Conservation (phyloP, 108 stramenopile genomes). For the Conticribra weissflogii region DNA sequence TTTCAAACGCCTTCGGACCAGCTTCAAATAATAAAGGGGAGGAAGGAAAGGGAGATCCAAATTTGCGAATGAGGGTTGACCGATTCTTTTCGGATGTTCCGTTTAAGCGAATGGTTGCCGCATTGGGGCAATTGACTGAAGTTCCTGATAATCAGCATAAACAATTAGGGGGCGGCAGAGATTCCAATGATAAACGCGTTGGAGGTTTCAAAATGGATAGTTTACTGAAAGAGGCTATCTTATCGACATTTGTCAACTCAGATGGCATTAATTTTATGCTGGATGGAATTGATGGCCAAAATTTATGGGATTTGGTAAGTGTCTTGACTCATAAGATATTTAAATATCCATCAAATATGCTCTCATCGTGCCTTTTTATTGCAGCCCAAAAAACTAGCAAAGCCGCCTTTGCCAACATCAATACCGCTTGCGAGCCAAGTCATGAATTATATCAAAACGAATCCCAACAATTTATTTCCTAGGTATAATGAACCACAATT, state of each 20-base stretch:
- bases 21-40: slow-evolving; percentile 75
- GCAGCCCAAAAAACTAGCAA: slow-evolving; percentile 59
- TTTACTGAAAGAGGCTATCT: slow-evolving; percentile 68
- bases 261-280: slow-evolving; percentile 51
- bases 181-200: slow-evolving; percentile 29
- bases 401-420: slow-evolving; percentile 74
- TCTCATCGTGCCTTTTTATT: background rate
- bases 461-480: slow-evolving; percentile 60
- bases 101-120: slow-evolving; percentile 81
- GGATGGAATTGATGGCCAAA: slow-evolving; percentile 47
- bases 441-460: slow-evolving; percentile 65
- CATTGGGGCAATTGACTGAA: slow-evolving; percentile 67
- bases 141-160: slow-evolving; percentile 48
- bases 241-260: slow-evolving; percentile 70
- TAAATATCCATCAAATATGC: background rate
- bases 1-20: slow-evolving; percentile 75
- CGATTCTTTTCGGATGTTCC: slow-evolving; percentile 88
- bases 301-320: slow-evolving; percentile 60
- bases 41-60: slow-evolving; percentile 57
- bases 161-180: slow-evolving; percentile 10
- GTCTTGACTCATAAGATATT: background rate
- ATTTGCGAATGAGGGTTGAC: slow-evolving; percentile 71
- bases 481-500: slow-evolving; percentile 80
- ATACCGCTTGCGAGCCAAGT: slow-evolving; percentile 64
- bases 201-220: slow-evolving; percentile 77